Base-by-base conservation (phyloP, 345 rosid genomes). In the Bruguiera gymnorhiza region DNA sequence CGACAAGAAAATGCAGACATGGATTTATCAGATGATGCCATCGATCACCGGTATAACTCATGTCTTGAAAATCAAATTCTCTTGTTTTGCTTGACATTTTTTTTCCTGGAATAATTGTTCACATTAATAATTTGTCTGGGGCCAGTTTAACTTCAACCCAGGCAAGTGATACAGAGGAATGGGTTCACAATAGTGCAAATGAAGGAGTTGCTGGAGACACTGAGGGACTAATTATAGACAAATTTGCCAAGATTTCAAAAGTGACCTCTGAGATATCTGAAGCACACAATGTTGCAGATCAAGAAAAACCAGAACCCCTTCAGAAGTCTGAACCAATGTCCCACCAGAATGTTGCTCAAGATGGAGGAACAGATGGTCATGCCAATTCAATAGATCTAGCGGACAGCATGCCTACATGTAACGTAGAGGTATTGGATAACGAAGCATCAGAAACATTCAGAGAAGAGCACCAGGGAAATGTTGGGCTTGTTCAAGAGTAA, bases 181-280 rank as follows among this genome's bases (percentile, higher is more conserved):
- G 81, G 29, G 16, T 56, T 24, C 31, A 1, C 80, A 79, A 82
- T 70, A 71, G 75, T 69, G 53, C 80, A 70, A 75, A 56, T 79
- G 70, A 61, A 11, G 56, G 63, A 65, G 68, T 54, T 70, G 75
- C 76, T 76, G 80, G 75, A 74, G 81, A 76, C 70, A 72, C 82
- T 13, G 67, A 59, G 67, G 60, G 65, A 6, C 29, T 82, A 65
- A 57, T 80, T 67, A 75, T 79, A 57, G 87, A 85, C 73, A 76
- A 81, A 73, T 71, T 84, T 10, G 76, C 78, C 20, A 76, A 82
- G 68, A 54, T 86, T 74, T 80, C 90, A 8, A 80, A 76, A 74
- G 91, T 78, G 66, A 74, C 83, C 50, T 57, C 54, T 61, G 82
- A 78, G 73, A 78, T 75, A 66, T 71, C 81, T 58, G 76, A 67